A percentile compares a stretch with the other conserved stretches of the same genome.
phyloP scores from a whole-genome alignment of 805 yeast genomes.

The Yamadazyma endophytica region DNA sequence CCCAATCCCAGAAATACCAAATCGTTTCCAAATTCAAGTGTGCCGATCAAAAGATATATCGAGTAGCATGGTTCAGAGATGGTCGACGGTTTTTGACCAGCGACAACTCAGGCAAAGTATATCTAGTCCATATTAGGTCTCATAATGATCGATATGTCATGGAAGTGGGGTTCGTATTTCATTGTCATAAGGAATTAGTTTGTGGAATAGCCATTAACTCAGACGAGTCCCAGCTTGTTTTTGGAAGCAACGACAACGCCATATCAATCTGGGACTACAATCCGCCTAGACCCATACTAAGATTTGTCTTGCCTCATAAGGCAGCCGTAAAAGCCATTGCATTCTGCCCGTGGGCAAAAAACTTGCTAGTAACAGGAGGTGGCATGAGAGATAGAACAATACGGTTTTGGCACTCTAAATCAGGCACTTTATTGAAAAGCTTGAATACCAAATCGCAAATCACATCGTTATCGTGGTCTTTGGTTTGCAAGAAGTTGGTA shows the following conservation, averaged over 20 bases:
- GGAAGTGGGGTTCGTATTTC: no score
- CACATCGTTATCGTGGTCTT: constrained; percentile 78
- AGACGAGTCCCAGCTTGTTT: constrained; percentile 55
- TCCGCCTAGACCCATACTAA: constrained; percentile 38
- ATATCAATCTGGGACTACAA: constrained; percentile 74
- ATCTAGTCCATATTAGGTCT: no score
- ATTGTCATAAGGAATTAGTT: constrained; percentile 30
- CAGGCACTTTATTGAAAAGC: constrained; percentile 67
- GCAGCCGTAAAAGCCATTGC: constrained; percentile 92
- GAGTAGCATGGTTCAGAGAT: constrained; percentile 57
- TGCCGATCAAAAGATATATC: constrained; percentile 20
- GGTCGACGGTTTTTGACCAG: constrained; percentile 52
- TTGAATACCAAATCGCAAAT: constrained; percentile 66
- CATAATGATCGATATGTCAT: no score
- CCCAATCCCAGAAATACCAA: constrained; percentile 1
- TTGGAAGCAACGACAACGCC: constrained; percentile 82
- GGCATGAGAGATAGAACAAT: constrained; percentile 80
- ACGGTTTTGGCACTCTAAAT: constrained; percentile 78
- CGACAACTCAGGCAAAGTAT: constrained; percentile 59
- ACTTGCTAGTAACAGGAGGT: constrained; percentile 84
- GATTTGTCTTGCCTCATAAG: constrained; percentile 54
- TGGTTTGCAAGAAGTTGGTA: constrained; percentile 54
- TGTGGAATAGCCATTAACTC: constrained; percentile 56
- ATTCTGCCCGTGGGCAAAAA: constrained; percentile 86
- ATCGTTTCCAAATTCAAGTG: neutral